Conservation (phyloP, 768 basidiomycete genomes). For the Auriscalpium orientale region DNA sequence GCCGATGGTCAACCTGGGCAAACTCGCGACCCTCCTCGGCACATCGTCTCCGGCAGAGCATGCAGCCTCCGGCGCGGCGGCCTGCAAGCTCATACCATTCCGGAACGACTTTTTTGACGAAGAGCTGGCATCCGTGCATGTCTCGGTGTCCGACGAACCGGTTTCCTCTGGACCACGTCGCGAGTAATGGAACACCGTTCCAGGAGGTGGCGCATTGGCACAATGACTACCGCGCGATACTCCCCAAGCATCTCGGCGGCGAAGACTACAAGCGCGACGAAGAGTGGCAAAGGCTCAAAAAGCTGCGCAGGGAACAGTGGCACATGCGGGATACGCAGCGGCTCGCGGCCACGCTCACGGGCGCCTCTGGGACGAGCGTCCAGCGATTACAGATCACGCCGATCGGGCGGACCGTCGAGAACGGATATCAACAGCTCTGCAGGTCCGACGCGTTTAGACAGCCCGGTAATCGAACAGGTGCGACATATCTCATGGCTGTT, state of each 20-base stretch:
- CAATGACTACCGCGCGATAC: conserved; percentile 34
- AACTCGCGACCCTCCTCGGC: conserved; percentile 10
- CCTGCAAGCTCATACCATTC: conserved; percentile 29
- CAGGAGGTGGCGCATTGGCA: conserved; percentile 58
- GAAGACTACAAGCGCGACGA: conserved; percentile 25
- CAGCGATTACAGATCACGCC: conserved; percentile 45
- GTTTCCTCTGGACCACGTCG: conserved; percentile 18
- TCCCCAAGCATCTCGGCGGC: conserved; percentile 51
- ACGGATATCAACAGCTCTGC: not conserved
- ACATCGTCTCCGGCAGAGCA: no score
- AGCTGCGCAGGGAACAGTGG: conserved; percentile 40
- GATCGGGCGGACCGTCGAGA: conserved; percentile 20
- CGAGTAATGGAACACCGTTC: conserved; percentile 31
- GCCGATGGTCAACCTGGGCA: conserved; percentile 19
- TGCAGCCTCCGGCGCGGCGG: no score
- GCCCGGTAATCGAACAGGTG: no score
- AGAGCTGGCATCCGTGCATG: conserved; percentile 29
- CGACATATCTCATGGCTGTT: no score
- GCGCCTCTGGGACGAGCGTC: conserved; percentile 47
- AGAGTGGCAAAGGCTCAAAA: conserved; percentile 29
- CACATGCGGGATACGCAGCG: conserved; percentile 50
- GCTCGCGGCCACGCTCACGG: conserved; percentile 57
- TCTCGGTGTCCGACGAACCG: conserved; percentile 17
- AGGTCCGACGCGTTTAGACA: not conserved
- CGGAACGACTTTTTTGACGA: conserved; percentile 33